Evolutionary conservation across 805 yeast genomes (phyloP).

Genomic region (Pichia occidentalis): DNA sequence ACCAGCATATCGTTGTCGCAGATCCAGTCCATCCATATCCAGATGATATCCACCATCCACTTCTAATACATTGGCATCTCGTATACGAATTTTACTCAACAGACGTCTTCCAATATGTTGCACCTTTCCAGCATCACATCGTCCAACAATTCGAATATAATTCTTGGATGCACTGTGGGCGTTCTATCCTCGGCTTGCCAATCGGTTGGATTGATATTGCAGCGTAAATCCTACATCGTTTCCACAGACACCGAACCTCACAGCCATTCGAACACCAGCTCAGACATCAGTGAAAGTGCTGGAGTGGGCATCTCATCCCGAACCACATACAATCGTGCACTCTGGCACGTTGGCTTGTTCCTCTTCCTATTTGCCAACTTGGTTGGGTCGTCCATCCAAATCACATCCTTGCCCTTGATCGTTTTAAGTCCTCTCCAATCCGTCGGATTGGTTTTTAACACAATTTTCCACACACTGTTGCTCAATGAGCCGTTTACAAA

Average conservation of each 20-base stretch:
- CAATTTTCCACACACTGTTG: constrained; percentile 60
- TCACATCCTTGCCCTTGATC: constrained; percentile 75
- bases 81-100: too few relatives aligned
- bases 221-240: constrained; percentile 65
- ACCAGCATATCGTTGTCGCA: too few relatives aligned
- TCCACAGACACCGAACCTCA: constrained; percentile 17
- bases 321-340: constrained; percentile 41
- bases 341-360: constrained; percentile 72
- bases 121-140: not conserved
- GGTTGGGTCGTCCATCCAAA: constrained; percentile 76
- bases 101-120: too few relatives aligned
- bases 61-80: too few relatives aligned
- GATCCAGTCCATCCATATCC: too few relatives aligned
- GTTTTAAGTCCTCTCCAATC: constrained; percentile 80
- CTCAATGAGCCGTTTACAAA: constrained; percentile 62
- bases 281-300: too few relatives aligned
- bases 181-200: constrained; percentile 72
- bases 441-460: constrained; percentile 81
- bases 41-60: too few relatives aligned
- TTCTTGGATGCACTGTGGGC: constrained; percentile 63
- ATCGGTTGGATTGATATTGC: constrained; percentile 75
- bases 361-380: constrained; percentile 69
- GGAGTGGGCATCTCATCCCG: not conserved
- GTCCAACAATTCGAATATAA: constrained; percentile 23
- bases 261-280: not conserved